Base-by-base conservation (phyloP, 163 green algal genomes). In the Scenedesmus sp. region DNA sequence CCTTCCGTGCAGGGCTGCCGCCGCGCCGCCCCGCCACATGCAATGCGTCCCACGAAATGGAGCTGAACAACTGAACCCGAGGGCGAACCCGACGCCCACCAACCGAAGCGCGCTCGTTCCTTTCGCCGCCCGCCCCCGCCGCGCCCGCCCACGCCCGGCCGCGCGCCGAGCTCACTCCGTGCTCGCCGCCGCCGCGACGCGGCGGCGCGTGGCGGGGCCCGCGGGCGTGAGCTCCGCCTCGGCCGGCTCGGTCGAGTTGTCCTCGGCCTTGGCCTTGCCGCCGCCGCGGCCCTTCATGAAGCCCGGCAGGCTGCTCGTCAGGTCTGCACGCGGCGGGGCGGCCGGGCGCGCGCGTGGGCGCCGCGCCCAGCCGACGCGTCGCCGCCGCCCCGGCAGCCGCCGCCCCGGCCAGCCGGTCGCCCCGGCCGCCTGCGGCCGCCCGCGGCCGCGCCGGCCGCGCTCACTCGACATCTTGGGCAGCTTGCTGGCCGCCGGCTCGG, bases 191-290 rank as follows among this genome's bases (percentile, higher is more conserved):
- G 39, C 39, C 7, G 39, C 39, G 7, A 10, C 39, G 39, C 39
- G 39, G 39, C 39, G 39, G 39, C 39, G 39, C 39, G 39, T 47
- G 39, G 39, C 10, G 39, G 39, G 39, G 7, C 39, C 39, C 9
- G 51, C 51, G 10, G 22, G 51, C n/a, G 20, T 60, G 86, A 86
- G 51, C n/a, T 60, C 20, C 7, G 10, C n/a, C n/a, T 60, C n/a
- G 9, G 6, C 22, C 9, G 20, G 9, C 4, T 6, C 22, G 10
- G 51, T 28, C 9, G n/a, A 28, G 22, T 60, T 60, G 22, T 26
- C 51, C 6, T 10, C 39, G 39, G 39, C 39, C 39, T 6, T 10
- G 39, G 39, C 39, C 39, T 47, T 47, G 7, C 10, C 10, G 39
- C 39, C 7, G 39, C 39, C 39, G n/a, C n/a, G n/a, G n/a, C n/a